phyloP scores from a whole-genome alignment of 495 filamentous ascomycete species.

The Aspergillus biplanus region DNA sequence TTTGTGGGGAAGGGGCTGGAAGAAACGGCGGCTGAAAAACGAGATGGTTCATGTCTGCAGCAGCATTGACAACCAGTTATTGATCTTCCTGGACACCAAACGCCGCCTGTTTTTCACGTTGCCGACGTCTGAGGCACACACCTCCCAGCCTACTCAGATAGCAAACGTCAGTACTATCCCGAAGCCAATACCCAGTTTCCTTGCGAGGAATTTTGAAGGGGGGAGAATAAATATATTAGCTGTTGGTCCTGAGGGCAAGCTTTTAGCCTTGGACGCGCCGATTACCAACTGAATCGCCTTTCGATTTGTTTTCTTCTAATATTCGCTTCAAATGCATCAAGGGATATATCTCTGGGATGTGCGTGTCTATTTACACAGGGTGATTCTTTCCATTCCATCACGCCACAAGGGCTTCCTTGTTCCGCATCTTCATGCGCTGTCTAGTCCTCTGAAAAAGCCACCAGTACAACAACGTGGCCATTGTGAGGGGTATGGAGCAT shows the following conservation, averaged over 20 bases:
- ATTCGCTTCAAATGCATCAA: background rate
- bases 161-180: background rate
- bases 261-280: background rate
- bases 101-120: background rate
- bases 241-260: background rate
- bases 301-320: background rate
- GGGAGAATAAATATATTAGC: background rate
- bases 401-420: slow-evolving; percentile 1
- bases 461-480: slow-evolving; percentile 33
- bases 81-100: background rate
- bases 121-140: background rate
- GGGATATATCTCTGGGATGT: background rate
- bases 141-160: background rate
- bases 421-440: background rate
- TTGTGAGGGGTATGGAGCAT: slow-evolving; percentile 31
- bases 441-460: slow-evolving; percentile 21
- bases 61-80: background rate
- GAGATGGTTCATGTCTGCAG: background rate
- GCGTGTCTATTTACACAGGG: background rate
- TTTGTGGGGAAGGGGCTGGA: background rate
- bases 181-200: background rate
- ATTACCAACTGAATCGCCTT: background rate
- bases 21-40: background rate
- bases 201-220: background rate
- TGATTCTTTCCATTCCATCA: slow-evolving; percentile 7